A percentile compares a stretch with the other conserved stretches of the same genome.
Evolutionary conservation across 768 basidiomycete genomes (phyloP).

Genomic region (Cystoderma amianthinum): DNA sequence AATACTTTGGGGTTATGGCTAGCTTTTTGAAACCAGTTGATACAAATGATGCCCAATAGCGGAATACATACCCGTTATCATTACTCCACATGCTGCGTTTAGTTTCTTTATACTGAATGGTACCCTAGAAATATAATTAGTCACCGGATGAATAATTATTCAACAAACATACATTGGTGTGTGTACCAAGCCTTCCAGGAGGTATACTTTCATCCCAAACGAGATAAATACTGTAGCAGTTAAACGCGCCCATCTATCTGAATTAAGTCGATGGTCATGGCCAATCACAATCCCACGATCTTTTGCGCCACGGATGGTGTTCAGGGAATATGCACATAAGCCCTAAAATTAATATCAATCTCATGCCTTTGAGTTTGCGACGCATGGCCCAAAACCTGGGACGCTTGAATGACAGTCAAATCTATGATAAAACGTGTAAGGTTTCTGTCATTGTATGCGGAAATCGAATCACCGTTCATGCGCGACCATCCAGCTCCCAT

Average conservation of each 20-base stretch:
- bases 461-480: conserved; percentile 58
- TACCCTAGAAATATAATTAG: conserved; percentile 39
- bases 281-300: conserved; percentile 74
- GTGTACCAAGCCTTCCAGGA: conserved; percentile 65
- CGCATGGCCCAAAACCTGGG: no score
- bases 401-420: conserved; percentile 73
- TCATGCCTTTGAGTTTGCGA: no score
- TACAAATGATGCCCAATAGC: conserved; percentile 1
- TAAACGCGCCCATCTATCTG: conserved; percentile 68
- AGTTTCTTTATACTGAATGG: conserved; percentile 69
- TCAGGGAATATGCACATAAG: conserved; percentile 63
- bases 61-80: conserved; percentile 69
- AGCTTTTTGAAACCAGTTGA: conserved; percentile 46
- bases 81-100: conserved; percentile 74
- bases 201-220: conserved; percentile 61
- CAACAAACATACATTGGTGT: conserved; percentile 76
- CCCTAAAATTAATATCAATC: conserved; percentile 59
- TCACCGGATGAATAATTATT: no score
- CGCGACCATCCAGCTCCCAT: conserved; percentile 91
- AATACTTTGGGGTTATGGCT: conserved; percentile 89
- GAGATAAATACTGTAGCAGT: conserved; percentile 67
- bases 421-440: conserved; percentile 24
- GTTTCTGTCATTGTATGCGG: not conserved
- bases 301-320: conserved; percentile 43
- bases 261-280: conserved; percentile 82